phyloP scores from a whole-genome alignment of 2,329 filamentous ascomycete species.

The Clarireedia homoeocarpa region DNA sequence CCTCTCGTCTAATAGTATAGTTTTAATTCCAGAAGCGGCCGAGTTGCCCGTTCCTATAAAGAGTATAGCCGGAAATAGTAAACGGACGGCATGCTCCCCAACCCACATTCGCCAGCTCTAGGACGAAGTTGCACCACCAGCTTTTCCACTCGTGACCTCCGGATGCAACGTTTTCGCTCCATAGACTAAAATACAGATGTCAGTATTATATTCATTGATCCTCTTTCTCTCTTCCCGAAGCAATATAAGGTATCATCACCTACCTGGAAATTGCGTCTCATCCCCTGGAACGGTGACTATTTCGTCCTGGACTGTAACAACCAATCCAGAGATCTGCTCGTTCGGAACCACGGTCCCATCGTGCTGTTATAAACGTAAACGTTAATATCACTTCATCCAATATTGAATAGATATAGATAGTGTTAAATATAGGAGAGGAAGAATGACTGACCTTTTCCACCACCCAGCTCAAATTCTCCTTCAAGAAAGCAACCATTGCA shows the following conservation, averaged over 20 bases:
- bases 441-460: slow-evolving; percentile 21
- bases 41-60: too few species aligned
- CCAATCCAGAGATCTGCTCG: slow-evolving; percentile 12
- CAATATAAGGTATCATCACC: too few species aligned
- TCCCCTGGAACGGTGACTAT: slow-evolving; percentile 12
- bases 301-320: slow-evolving; percentile 19
- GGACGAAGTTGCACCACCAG: neutral
- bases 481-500: slow-evolving; percentile 15
- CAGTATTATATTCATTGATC: too few species aligned
- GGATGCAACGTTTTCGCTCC: slow-evolving; percentile 18
- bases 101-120: neutral
- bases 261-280: slow-evolving; percentile 16
- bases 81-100: too few species aligned
- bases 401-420: too few species aligned
- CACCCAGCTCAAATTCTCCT: slow-evolving; percentile 20
- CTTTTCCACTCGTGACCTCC: slow-evolving; percentile 12
- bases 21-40: too few species aligned
- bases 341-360: slow-evolving; percentile 1
- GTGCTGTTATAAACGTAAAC: neutral
- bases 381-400: neutral
- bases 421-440: neutral
- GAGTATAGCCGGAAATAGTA: too few species aligned
- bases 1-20: too few species aligned
- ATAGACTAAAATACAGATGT: slow-evolving; percentile 5
- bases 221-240: too few species aligned